These are phyloP conservation scores for Aspergillus aculeatinus DNA, from an alignment of 2,329 filamentous ascomycete species.

Conservation along the genomic window DNA sequence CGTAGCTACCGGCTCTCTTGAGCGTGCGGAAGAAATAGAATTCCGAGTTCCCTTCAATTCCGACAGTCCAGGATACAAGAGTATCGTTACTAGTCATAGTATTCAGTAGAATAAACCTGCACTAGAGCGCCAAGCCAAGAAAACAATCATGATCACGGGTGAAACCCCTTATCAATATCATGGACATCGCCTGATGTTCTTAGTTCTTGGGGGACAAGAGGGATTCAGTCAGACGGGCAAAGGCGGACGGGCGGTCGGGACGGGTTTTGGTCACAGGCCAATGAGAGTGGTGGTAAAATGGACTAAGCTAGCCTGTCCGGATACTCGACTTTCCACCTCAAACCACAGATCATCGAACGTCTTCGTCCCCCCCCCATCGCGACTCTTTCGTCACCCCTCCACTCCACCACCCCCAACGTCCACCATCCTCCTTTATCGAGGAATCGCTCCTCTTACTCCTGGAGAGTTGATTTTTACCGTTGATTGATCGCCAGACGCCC, in stretches of 20 bases:
- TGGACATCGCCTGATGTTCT: slow-evolving; percentile 21
- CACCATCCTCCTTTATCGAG: slow-evolving; percentile 25
- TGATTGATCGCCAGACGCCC: slow-evolving; percentile 34
- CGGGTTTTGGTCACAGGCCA: slow-evolving; percentile 28
- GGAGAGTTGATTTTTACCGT: slow-evolving; percentile 19
- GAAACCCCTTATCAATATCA: neutral
- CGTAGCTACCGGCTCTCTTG: neutral
- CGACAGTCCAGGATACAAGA: neutral
- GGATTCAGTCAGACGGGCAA: slow-evolving; percentile 1
- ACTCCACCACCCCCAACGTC: slow-evolving; percentile 25
- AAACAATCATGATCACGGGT: neutral
- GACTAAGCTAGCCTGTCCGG: slow-evolving; percentile 36
- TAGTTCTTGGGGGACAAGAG: slow-evolving; percentile 14
- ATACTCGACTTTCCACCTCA: slow-evolving; percentile 42
- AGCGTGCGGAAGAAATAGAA: neutral
- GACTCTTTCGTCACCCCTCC: slow-evolving; percentile 30
- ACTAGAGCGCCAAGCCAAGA: neutral
- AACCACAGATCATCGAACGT: slow-evolving; percentile 34
- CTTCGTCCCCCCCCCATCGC: slow-evolving; percentile 34
- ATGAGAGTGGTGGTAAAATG: slow-evolving; percentile 36
- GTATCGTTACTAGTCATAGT: too few relatives aligned
- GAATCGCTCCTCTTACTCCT: slow-evolving; percentile 22
- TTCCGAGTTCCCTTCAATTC: neutral
- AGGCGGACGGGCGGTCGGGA: slow-evolving; percentile 16
- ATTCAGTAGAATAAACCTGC: neutral